Base-by-base conservation (phyloP, 305 asterid genomes). In the Ajuga reptans region DNA sequence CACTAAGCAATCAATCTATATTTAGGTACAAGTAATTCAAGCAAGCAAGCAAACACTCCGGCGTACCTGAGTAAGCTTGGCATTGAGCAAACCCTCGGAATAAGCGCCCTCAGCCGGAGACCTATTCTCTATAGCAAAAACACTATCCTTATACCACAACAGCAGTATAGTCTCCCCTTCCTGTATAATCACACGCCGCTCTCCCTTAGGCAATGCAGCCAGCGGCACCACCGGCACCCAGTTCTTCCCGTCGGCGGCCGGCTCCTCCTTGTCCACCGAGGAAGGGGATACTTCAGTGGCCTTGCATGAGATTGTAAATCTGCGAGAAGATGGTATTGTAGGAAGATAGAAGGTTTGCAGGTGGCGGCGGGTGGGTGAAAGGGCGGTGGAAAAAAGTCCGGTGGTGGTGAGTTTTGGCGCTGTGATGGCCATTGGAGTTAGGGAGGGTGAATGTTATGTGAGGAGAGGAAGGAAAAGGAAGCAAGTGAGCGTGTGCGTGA, bases 41-140 rank as follows among this genome's bases (percentile, higher is more conserved):
- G 15, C n/a, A n/a, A n/a, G n/a, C 42, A 36, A 10, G 11, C 16
- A 43, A 5, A 43, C 14, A 65, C 42, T 16, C 8, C 36, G 21
- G 17, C 2, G 8, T 36, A 91, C 97, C 97, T 92, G 92, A 64
- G 97, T 92, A 74, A 92, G 92, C 85, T 88, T 92, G 41, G 97
- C 96, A 79, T 90, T 92, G 75, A 87, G 78, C 82, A 92, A 85
- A 64, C 97, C 97, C 77, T 92, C 97, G 57, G 86, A 82, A 53
- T 90, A 92, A 47, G 98, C 97, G 29, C 98, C 98, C 78, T 92
- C 97, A 61, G 96, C 98, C 18, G 98, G 98, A 9, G 98, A 92
- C 82, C 88, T 86, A 56, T 92, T 92, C 77, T 92, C 97, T 34
- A 92, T 87, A 2, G 98, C 97, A 76, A 80, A 79, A 14, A 92